phyloP scores from a whole-genome alignment of 768 basidiomycete genomes.

The Fistulinella prunicolor region DNA sequence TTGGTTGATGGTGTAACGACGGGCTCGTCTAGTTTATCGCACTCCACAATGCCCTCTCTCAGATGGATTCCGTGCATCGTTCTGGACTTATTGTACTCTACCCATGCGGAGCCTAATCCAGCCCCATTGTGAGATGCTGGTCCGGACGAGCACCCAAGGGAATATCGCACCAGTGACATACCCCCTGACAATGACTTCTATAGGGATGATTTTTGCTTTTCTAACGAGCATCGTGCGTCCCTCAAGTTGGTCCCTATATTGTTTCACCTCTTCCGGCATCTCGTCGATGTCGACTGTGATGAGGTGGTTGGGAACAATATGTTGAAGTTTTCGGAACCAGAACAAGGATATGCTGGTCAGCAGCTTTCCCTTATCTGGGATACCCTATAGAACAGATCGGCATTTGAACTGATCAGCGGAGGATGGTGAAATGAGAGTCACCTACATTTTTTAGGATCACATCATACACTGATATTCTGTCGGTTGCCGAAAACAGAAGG shows the following conservation, averaged over 20 bases:
- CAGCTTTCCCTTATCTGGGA: conserved; percentile 89
- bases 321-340: conserved; percentile 85
- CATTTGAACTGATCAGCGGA: background rate
- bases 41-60: conserved; percentile 77
- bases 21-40: conserved; percentile 74
- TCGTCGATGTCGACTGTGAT: conserved; percentile 70
- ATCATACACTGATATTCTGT: conserved; percentile 96
- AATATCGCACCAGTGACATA: conserved; percentile 81
- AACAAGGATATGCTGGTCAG: conserved; percentile 89
- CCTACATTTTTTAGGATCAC: conserved; percentile 90
- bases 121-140: conserved; percentile 6
- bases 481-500: conserved; percentile 91
- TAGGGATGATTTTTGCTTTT: conserved; percentile 83
- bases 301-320: conserved; percentile 88
- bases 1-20: conserved; percentile 97
- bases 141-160: background rate
- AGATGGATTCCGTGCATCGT: conserved; percentile 87
- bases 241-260: conserved; percentile 73
- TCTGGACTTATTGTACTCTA: conserved; percentile 83
- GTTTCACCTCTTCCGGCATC: conserved; percentile 78
- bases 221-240: conserved; percentile 89
- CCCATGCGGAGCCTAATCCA: conserved; percentile 85
- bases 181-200: conserved; percentile 95
- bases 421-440: conserved; percentile 12
- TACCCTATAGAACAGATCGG: conserved; percentile 55